Base-by-base conservation (phyloP, 1,284 basidiomycete species). In the Cystobasidium slooffiae region DNA sequence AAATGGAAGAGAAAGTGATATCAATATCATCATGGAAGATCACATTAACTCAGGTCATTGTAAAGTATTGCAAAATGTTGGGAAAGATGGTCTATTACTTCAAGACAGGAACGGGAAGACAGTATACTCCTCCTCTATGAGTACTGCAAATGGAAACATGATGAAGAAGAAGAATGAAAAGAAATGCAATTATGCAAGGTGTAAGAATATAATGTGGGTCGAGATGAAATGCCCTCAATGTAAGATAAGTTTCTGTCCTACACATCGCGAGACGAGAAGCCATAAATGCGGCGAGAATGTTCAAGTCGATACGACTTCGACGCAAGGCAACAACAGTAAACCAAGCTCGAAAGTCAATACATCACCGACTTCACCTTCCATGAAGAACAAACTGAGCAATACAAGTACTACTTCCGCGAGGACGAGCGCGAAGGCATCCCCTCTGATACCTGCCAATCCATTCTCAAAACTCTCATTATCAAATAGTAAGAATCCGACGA, bases 151-250 rank as follows among this genome's bases (percentile, higher is more conserved):
- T 63, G 16, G 22, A 47, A 63, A 16, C 31, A 24, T 4, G 39
- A 43, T 3, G 7, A 51, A 66, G 8, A 37, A 31, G 37, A 53
- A 66, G 47, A 20, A 39, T 39, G 24, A 53, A 14, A 53, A 72
- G 46, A 59, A 55, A 59, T 46, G 70, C 46, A n/a, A 62, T 51
- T 55, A 51, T n/a, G 41, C 43, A 16, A 52, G 43, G 8, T 79
- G 78, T 66, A 56, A 69, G 14, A 75, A 68, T 18, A 78, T 77
- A 67, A 69, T 78, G 68, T 75, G 78, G 73, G 75, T 75, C 1
- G 75, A 76, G 1, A 78, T 79, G 12, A 59, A 51, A 56, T 79
- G 78, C 59, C 47, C 56, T 1, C n/a, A 31, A 16, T 79, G 78
- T 62, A 1, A 53, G 3, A 41, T 44, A 1, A 63, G n/a, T 22